Evolutionary conservation across 169 alveolate genomes (phyloP).

Genomic region (Plasmodium yoelii): DNA sequence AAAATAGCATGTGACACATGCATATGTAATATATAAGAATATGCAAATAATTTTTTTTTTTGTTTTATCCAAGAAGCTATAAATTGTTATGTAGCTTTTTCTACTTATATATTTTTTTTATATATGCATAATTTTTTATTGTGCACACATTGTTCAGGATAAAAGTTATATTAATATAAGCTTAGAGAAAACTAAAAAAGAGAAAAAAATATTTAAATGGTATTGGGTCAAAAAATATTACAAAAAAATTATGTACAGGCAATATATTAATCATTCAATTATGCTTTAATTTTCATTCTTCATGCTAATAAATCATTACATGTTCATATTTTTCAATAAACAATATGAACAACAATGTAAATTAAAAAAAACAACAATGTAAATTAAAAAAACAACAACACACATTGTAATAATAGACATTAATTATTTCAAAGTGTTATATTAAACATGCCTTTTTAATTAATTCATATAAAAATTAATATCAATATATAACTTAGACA

Average conservation of each 20-base stretch:
- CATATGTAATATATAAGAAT: no score
- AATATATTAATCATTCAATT: background rate
- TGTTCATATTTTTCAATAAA: conserved; percentile 31
- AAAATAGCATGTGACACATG: background rate
- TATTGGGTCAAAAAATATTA: background rate
- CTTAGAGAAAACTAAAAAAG: conserved; percentile 16
- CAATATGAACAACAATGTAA: conserved; percentile 7
- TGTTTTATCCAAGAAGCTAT: background rate
- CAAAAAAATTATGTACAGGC: conserved; percentile 4
- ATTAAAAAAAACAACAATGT: conserved; percentile 11
- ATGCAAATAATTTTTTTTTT: no score
- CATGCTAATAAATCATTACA: background rate
- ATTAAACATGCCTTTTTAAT: background rate
- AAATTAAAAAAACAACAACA: no score
- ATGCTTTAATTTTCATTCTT: background rate
- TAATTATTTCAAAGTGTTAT: background rate
- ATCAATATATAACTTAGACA: conserved; percentile 2
- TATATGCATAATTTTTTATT: conserved; percentile 11
- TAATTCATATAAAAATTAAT: conserved; percentile 2
- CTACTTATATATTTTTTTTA: conserved; percentile 25
- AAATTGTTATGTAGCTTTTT: background rate
- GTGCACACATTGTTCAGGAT: conserved; percentile 45
- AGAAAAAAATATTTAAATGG: conserved; percentile 9
- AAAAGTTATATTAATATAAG: conserved; percentile 1
- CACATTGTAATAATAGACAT: conserved; percentile 1